These are phyloP conservation scores for Paecilomyces niveus DNA, from an alignment of 2,329 filamentous ascomycete genomes.

Conservation along the genomic window DNA sequence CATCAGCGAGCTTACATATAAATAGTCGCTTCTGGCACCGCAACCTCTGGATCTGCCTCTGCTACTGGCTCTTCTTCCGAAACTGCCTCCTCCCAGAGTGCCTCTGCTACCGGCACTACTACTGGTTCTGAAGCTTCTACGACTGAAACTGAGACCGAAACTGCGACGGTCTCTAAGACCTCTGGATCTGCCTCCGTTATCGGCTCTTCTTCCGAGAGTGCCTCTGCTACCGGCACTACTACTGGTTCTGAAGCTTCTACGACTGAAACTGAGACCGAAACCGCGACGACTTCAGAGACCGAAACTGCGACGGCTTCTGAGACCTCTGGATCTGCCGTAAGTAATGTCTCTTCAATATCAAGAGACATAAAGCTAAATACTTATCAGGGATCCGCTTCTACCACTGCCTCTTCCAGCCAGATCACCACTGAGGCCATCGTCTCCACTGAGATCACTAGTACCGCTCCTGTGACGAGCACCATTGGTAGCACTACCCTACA, in stretches of 20 bases:
- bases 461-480: slow-evolving; percentile 11
- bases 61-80: slow-evolving; percentile 2
- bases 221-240: slow-evolving; percentile 8
- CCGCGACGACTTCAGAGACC: slow-evolving; percentile 4
- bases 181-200: slow-evolving; percentile 3
- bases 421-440: slow-evolving; percentile 4
- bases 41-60: neutral
- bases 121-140: neutral
- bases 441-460: slow-evolving; percentile 8
- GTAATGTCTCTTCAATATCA: no score
- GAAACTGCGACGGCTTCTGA: neutral
- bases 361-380: no score
- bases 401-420: slow-evolving; percentile 1
- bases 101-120: slow-evolving; percentile 8
- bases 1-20: neutral
- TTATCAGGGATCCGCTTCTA: slow-evolving; percentile 1
- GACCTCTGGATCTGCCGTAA: neutral
- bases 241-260: neutral
- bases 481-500: slow-evolving; percentile 17
- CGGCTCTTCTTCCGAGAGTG: slow-evolving; percentile 2
- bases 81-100: slow-evolving; percentile 3
- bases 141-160: neutral
- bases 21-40: neutral
- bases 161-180: slow-evolving; percentile 2
- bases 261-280: neutral